These are phyloP conservation scores for Backusella macrospora DNA, from an alignment of 192 early-diverging fungal species.

Conservation along the genomic window DNA sequence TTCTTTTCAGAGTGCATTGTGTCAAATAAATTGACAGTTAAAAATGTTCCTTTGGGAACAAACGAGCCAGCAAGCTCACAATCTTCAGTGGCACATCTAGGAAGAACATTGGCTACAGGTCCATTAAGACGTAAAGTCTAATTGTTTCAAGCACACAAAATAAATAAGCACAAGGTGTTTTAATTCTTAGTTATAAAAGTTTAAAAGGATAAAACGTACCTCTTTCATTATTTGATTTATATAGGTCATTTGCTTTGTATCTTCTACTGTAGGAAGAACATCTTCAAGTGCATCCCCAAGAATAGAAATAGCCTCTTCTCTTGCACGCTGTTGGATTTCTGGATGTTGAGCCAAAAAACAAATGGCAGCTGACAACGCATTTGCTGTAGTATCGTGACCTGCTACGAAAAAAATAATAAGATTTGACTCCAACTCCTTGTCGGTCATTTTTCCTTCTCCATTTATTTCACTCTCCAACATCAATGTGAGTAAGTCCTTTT, in stretches of 20 bases:
- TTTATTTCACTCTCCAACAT: too few relatives aligned
- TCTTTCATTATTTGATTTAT: slow-evolving; percentile 56
- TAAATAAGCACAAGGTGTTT: too few relatives aligned
- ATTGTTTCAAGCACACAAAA: too few relatives aligned
- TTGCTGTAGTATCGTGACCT: slow-evolving; percentile 59
- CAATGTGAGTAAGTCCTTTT: too few relatives aligned
- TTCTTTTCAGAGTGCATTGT: slow-evolving; percentile 2
- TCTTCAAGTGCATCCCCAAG: slow-evolving; percentile 56
- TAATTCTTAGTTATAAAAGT: too few relatives aligned
- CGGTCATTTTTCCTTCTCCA: too few relatives aligned
- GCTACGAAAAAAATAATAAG: neutral
- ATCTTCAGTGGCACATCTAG: slow-evolving; percentile 25
- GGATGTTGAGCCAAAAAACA: slow-evolving; percentile 49
- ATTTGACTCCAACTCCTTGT: too few relatives aligned
- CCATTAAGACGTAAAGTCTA: slow-evolving; percentile 18
- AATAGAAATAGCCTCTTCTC: slow-evolving; percentile 52
- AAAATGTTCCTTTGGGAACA: slow-evolving; percentile 30
- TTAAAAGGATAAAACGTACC: too few relatives aligned
- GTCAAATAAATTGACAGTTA: slow-evolving; percentile 12
- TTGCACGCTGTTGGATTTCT: slow-evolving; percentile 56
- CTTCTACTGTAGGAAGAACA: slow-evolving; percentile 49
- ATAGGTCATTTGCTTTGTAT: slow-evolving; percentile 54
- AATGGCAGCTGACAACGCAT: slow-evolving; percentile 50
- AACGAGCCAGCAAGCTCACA: slow-evolving; percentile 7
- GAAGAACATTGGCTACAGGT: neutral